Evolutionary conservation across 306 rosid species (phyloP), one percentile per base, ranked within the genome.

Genomic region (Malus sieversii): DNA sequence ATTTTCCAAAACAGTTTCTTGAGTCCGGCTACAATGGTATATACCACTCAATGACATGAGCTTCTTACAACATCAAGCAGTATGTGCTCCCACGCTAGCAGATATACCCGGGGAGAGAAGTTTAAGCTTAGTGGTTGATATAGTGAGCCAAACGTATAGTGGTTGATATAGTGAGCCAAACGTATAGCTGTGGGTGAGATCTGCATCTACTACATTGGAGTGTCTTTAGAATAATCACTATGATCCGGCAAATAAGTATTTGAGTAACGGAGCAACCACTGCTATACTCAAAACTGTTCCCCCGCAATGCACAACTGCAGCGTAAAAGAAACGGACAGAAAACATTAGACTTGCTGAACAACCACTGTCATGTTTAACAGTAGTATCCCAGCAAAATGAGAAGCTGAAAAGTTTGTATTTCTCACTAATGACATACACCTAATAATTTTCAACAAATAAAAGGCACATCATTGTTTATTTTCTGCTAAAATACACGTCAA

Each of bases 211-310:
- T 60, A 4, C 30, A 25, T 63, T 42, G 69, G 22, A 13, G 66
- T 63, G 44, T 27, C 32, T 2, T 74, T 45, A 14, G 68, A 40
- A 78, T 20, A 55, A 71, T 82, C 85, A 79, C 52, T 66, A 71
- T 57, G 87, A 75, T 63, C 86, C 86, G 1, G 88, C 70, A 40
- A 95, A 89, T 73, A 95, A 89, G 84, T 95, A 92, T 61, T 53
- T 73, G 68, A 92, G 92, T 4, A 92, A 75, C 74, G 97, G 91
- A 78, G 97, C 89, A 66, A 92, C 97, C 77, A 95, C 99, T 25
- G 93, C 92, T 69, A 90, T 69, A 79, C 99, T 89, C 80, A 27
- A 95, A 83, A 84, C 97, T 85, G 86, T 95, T 95, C 78, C 99
- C 96, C 20, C 90, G 86, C 83, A 92, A 80, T 27, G 97, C 97